phyloP scores from a whole-genome alignment of 805 yeast species.

The Nakazawaea molendinolei region DNA sequence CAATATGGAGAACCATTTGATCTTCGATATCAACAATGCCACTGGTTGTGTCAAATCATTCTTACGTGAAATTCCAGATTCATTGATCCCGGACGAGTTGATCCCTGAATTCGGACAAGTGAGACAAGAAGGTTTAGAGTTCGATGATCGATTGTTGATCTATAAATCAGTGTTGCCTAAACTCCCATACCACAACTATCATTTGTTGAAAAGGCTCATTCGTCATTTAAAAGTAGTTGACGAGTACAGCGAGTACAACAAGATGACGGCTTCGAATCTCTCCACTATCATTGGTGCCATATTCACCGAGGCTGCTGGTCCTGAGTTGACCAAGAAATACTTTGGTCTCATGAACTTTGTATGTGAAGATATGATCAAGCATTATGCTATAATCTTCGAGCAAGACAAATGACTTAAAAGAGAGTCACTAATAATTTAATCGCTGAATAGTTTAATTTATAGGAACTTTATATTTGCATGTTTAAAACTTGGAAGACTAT shows the following conservation, averaged over 20 bases:
- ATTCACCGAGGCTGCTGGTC: constrained; percentile 46
- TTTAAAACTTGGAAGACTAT: too few species aligned
- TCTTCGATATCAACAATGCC: constrained; percentile 73
- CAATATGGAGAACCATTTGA: constrained; percentile 33
- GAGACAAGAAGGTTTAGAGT: constrained; percentile 16
- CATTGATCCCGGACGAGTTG: constrained; percentile 62
- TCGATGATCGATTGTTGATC: constrained; percentile 17
- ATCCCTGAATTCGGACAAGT: constrained; percentile 48
- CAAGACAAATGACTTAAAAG: background rate
- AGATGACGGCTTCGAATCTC: constrained; percentile 83
- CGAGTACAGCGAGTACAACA: constrained; percentile 58
- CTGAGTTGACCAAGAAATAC: constrained; percentile 37
- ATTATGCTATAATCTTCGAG: constrained; percentile 33
- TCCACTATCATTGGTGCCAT: constrained; percentile 82
- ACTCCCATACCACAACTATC: constrained; percentile 63
- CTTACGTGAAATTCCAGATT: constrained; percentile 82
- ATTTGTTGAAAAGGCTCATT: constrained; percentile 59
- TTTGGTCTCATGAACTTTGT: constrained; percentile 51
- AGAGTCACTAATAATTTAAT: background rate
- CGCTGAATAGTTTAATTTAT: too few species aligned
- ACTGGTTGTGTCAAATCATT: constrained; percentile 84
- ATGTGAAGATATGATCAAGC: constrained; percentile 41
- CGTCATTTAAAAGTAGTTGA: constrained; percentile 67
- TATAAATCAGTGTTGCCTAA: constrained; percentile 21
- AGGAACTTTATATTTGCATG: too few species aligned